Conservation (phyloP, 2,329 filamentous ascomycete species). For the Colletotrichum tropicicola region DNA sequence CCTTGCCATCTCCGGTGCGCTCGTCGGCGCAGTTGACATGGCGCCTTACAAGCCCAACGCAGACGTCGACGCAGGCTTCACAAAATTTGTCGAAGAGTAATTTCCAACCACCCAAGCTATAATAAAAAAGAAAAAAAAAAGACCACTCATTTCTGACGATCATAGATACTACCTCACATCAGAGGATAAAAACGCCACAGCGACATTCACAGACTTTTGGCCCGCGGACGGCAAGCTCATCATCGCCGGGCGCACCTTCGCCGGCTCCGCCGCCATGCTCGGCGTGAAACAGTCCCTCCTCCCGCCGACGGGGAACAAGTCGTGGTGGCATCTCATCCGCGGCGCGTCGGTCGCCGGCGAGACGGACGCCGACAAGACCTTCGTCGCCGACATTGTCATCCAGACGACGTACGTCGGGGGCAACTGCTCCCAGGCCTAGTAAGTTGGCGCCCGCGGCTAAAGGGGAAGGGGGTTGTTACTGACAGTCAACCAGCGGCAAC, state of each 20-base stretch:
- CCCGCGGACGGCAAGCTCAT: conserved; percentile 6
- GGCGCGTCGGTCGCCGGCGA: conserved; percentile 8
- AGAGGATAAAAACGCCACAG: conserved; percentile 4
- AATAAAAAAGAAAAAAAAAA: no score
- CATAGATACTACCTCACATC: conserved; percentile 5
- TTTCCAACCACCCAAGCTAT: no score
- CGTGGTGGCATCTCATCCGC: conserved; percentile 24
- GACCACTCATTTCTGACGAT: background rate
- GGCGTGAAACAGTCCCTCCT: conserved; percentile 19
- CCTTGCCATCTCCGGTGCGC: background rate
- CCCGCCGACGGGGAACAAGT: conserved; percentile 3
- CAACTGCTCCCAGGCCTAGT: conserved; percentile 20
- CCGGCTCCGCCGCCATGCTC: conserved; percentile 1
- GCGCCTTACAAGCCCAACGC: conserved; percentile 2
- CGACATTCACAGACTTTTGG: conserved; percentile 23
- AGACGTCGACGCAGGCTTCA: conserved; percentile 2
- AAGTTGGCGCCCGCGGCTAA: background rate
- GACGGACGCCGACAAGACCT: conserved; percentile 3
- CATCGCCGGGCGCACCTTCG: background rate
- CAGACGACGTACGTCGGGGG: conserved; percentile 14
- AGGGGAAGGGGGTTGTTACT: background rate
- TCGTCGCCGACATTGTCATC: conserved; percentile 12
- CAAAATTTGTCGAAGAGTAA: conserved; percentile 5
- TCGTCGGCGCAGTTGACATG: conserved; percentile 14
- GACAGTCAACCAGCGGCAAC: background rate